phyloP scores from a whole-genome alignment of 805 yeast genomes.

The Isabelozyma gotoi region DNA sequence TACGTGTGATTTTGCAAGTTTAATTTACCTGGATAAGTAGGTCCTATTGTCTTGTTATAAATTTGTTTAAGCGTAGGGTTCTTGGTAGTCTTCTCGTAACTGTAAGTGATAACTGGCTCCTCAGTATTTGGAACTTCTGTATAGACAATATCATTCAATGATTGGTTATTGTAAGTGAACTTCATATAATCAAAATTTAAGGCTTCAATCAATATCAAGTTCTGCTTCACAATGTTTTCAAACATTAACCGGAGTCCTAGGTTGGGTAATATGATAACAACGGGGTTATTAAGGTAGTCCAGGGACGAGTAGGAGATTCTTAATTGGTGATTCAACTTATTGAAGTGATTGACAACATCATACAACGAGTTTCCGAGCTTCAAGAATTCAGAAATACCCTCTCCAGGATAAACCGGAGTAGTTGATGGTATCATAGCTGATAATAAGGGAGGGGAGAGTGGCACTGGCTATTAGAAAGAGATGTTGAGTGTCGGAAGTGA shows the following conservation, averaged over 20 bases:
- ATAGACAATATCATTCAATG: conserved; percentile 24
- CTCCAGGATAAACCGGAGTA: conserved; percentile 25
- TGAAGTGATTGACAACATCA: conserved; percentile 21
- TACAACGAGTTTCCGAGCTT: conserved; percentile 30
- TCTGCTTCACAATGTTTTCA: conserved; percentile 21
- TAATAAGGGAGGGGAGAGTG: no score
- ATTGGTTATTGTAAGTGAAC: conserved; percentile 31
- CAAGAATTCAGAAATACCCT: conserved; percentile 31
- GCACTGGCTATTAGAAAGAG: no score
- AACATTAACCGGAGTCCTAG: conserved; percentile 27
- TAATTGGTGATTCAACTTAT: conserved; percentile 24
- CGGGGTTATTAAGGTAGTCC: conserved; percentile 31
- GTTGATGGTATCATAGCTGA: background rate
- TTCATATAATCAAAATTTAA: conserved; percentile 17
- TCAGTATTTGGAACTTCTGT: conserved; percentile 1
- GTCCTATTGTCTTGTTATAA: conserved; percentile 60
- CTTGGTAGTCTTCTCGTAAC: conserved; percentile 5
- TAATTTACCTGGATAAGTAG: conserved; percentile 56
- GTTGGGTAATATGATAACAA: conserved; percentile 26
- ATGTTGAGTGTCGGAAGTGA: no score
- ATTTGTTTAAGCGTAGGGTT: conserved; percentile 38
- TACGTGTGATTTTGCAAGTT: conserved; percentile 28
- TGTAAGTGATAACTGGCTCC: background rate
- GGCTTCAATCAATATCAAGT: conserved; percentile 29
- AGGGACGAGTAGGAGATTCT: conserved; percentile 28